A percentile compares a stretch with the other conserved stretches of the same genome.
Conservation (phyloP, 192 early-diverging fungal genomes). For the Coemansia reversa region DNA sequence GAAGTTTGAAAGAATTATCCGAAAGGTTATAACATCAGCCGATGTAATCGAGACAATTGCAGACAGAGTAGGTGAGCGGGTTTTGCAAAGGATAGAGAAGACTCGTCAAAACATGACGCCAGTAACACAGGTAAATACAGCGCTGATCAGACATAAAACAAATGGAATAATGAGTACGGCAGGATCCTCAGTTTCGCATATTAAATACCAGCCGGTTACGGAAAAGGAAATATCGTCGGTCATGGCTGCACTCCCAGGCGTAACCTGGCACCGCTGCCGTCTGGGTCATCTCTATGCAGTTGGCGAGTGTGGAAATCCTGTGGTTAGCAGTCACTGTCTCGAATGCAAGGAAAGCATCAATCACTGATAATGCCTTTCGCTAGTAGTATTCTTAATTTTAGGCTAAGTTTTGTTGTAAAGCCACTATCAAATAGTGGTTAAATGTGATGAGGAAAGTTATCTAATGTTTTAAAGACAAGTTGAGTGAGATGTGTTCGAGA, state of each 20-base stretch:
- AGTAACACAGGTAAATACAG: not conserved
- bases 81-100: not conserved
- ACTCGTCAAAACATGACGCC: not conserved
- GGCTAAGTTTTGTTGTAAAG: too few relatives aligned
- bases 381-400: not conserved
- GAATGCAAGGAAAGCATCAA: constrained; percentile 28
- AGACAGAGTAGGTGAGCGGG: not conserved
- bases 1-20: too few relatives aligned
- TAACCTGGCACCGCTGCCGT: constrained; percentile 24
- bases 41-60: not conserved
- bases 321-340: constrained; percentile 14
- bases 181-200: too few relatives aligned
- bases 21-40: too few relatives aligned
- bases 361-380: constrained; percentile 1
- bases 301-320: constrained; percentile 36
- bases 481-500: not conserved
- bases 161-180: too few relatives aligned
- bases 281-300: constrained; percentile 35
- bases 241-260: constrained; percentile 26
- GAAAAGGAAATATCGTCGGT: constrained; percentile 22
- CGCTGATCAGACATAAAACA: not conserved
- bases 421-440: too few relatives aligned
- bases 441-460: too few relatives aligned
- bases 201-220: constrained; percentile 23
- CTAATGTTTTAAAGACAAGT: not conserved